phyloP scores from a whole-genome alignment of 2,329 filamentous ascomycete species.

The Aspergillus fructus region DNA sequence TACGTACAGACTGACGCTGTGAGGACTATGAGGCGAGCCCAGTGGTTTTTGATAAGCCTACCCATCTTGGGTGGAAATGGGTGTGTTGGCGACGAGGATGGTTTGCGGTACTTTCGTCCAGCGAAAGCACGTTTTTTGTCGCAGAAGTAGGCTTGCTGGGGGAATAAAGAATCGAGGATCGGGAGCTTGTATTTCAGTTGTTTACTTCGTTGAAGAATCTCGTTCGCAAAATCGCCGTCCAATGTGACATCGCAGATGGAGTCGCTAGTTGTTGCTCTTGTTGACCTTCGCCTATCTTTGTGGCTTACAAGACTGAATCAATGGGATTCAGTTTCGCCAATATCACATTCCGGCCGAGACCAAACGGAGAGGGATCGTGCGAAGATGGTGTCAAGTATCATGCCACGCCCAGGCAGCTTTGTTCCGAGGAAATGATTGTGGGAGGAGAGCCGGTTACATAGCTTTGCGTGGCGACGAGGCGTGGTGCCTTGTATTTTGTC shows the following conservation, averaged over 20 bases:
- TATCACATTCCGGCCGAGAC: conserved; percentile 16
- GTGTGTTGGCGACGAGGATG: neutral
- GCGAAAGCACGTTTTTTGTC: conserved; percentile 21
- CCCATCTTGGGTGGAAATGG: conserved; percentile 64
- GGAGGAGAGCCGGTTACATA: conserved; percentile 17
- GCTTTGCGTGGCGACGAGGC: conserved; percentile 16
- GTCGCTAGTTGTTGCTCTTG: neutral
- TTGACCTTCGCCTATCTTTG: neutral
- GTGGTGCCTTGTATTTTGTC: conserved; percentile 14
- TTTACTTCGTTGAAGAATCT: conserved; percentile 9
- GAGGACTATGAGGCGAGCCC: conserved; percentile 90
- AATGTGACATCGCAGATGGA: conserved; percentile 17
- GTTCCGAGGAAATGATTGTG: conserved; percentile 6
- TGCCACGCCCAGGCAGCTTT: conserved; percentile 1
- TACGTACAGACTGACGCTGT: conserved; percentile 73
- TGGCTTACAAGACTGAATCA: neutral
- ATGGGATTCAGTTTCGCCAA: conserved; percentile 12
- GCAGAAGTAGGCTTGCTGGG: neutral
- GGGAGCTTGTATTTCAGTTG: conserved; percentile 2
- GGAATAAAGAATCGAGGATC: neutral
- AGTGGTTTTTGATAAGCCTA: conserved; percentile 99
- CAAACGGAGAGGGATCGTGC: conserved; percentile 6
- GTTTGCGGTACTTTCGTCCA: conserved; percentile 22
- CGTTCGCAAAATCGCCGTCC: conserved; percentile 3
- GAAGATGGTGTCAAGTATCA: conserved; percentile 4